Conservation (phyloP, 805 yeast genomes). For the Kodamaea laetipori region DNA sequence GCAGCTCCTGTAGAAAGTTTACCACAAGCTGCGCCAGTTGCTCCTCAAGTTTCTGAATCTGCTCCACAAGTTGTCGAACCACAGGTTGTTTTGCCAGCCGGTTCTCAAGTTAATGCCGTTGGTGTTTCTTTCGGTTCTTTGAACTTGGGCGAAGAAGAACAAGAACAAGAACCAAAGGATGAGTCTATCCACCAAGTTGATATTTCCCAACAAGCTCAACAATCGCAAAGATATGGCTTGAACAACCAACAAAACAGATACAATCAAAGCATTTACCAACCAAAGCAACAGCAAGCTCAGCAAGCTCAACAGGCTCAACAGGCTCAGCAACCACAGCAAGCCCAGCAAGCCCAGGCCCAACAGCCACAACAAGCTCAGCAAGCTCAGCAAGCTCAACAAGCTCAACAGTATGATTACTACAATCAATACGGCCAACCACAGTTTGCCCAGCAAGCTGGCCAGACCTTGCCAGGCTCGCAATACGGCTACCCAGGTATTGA, state of each 20-base stretch:
- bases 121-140: slow-evolving; percentile 69
- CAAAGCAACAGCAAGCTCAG: slow-evolving; percentile 25
- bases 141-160: slow-evolving; percentile 48
- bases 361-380: slow-evolving; percentile 12
- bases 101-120: slow-evolving; percentile 48
- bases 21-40: slow-evolving; percentile 36
- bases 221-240: slow-evolving; percentile 15
- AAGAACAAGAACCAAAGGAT: slow-evolving; percentile 22
- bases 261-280: slow-evolving; percentile 11
- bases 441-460: slow-evolving; percentile 44
- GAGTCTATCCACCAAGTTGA: slow-evolving; percentile 16
- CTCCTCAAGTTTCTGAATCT: slow-evolving; percentile 16
- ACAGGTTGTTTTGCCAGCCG: slow-evolving; percentile 53
- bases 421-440: slow-evolving; percentile 42
- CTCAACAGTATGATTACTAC: slow-evolving; percentile 31
- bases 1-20: slow-evolving; percentile 31
- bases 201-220: slow-evolving; percentile 13
- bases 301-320: slow-evolving; percentile 15
- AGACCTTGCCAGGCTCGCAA: slow-evolving; percentile 41
- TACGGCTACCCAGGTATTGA: slow-evolving; percentile 48
- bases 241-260: slow-evolving; percentile 18
- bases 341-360: slow-evolving; percentile 9
- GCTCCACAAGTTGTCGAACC: slow-evolving; percentile 42
- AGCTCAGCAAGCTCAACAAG: slow-evolving; percentile 11
- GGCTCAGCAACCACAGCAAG: slow-evolving; percentile 15